phyloP scores from a whole-genome alignment of 116 monocot species.

The Phalaenopsis hybrid region DNA sequence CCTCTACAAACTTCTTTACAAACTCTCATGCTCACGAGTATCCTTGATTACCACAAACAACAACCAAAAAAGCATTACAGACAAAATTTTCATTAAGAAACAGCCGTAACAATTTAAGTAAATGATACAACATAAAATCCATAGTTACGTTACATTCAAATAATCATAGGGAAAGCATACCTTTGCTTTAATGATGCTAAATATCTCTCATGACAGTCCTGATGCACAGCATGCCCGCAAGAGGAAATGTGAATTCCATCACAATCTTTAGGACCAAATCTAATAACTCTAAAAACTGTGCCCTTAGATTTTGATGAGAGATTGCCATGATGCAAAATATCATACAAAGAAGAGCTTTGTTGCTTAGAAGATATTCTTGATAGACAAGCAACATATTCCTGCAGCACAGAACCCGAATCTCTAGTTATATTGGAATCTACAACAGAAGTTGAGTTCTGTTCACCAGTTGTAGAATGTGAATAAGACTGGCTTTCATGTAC shows the following conservation, averaged over 20 bases:
- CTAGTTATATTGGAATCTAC: constrained; percentile 15
- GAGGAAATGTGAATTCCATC: constrained; percentile 94
- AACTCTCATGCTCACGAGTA: neutral
- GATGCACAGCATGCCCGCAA: constrained; percentile 97
- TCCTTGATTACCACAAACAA: neutral
- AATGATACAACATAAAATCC: neutral
- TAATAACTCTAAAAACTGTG: constrained; percentile 3
- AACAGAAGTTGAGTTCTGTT: constrained; percentile 2
- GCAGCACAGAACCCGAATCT: constrained; percentile 21
- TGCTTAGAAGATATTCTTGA: constrained; percentile 25
- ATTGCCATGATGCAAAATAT: constrained; percentile 16
- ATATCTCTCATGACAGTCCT: constrained; percentile 82
- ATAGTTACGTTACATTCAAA: neutral
- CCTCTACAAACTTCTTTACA: neutral
- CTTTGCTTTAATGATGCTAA: constrained; percentile 76
- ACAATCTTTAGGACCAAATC: constrained; percentile 58
- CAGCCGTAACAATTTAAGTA: neutral
- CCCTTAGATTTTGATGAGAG: constrained; percentile 20
- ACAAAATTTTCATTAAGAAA: neutral
- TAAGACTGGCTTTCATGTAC: constrained; percentile 6
- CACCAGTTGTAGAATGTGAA: constrained; percentile 12
- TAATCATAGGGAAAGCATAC: constrained; percentile 22
- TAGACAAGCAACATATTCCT: constrained; percentile 26
- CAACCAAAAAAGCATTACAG: neutral
- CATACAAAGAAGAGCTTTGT: constrained; percentile 9